Percentiles rank a stretch among this genome's conserved stretches.
Conservation (phyloP, 2,329 filamentous ascomycete genomes). For the Venturia aucupariae region DNA sequence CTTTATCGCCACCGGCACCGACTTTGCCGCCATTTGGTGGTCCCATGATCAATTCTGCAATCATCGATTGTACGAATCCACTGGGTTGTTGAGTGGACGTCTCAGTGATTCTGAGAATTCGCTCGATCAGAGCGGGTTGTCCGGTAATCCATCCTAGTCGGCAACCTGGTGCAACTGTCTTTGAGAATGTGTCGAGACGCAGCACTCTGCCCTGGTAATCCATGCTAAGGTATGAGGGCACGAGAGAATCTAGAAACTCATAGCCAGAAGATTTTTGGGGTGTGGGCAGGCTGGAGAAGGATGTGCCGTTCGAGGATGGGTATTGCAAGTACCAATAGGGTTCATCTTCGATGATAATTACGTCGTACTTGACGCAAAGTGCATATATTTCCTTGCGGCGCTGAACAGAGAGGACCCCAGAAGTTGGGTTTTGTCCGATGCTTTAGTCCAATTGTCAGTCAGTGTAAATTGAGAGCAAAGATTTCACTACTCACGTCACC, state of each 20-base stretch:
- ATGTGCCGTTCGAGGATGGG: slow-evolving; percentile 44
- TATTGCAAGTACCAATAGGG: slow-evolving; percentile 95
- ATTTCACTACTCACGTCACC: slow-evolving; percentile 57
- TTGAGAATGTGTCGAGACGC: slow-evolving; percentile 87
- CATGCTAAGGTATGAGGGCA: slow-evolving; percentile 71
- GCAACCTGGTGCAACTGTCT: slow-evolving; percentile 83
- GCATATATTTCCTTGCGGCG: slow-evolving; percentile 72
- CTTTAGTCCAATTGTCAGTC: slow-evolving; percentile 28
- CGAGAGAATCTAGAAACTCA: slow-evolving; percentile 71
- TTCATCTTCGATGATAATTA: slow-evolving; percentile 88
- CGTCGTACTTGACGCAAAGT: slow-evolving; percentile 72
- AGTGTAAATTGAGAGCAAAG: not conserved
- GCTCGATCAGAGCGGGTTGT: slow-evolving; percentile 68
- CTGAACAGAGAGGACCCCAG: slow-evolving; percentile 61
- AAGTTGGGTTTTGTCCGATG: slow-evolving; percentile 86
- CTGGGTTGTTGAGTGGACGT: slow-evolving; percentile 73
- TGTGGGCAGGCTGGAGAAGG: slow-evolving; percentile 20
- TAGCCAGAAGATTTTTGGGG: slow-evolving; percentile 54
- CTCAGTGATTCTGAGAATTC: slow-evolving; percentile 65
- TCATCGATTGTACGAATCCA: slow-evolving; percentile 78
- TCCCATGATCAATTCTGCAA: slow-evolving; percentile 69
- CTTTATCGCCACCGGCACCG: slow-evolving; percentile 36
- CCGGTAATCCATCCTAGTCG: slow-evolving; percentile 86
- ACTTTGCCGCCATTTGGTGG: slow-evolving; percentile 44
- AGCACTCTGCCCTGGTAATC: slow-evolving; percentile 82